Base-by-base conservation (phyloP, 257 asterid genomes). In the Ajuga chamaepitys region DNA sequence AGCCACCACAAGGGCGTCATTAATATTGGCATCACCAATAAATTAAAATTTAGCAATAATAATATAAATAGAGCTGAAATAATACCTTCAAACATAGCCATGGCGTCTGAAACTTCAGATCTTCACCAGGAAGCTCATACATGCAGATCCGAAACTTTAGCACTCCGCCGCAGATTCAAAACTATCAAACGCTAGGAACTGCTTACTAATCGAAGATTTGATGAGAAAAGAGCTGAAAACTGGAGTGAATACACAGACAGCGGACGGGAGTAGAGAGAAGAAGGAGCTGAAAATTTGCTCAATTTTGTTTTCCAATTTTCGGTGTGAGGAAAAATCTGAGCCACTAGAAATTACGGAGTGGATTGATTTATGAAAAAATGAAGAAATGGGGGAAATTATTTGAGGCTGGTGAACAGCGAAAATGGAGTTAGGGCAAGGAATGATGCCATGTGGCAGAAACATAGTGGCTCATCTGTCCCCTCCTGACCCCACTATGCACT, bases 331-430 rank as follows among this genome's bases (percentile, higher is more conserved):
- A 79, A 80, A 88, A 68, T 64, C 65, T 80, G 84, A 91, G 96
- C 98, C 98, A 91, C 96, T 58, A 87, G 72, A 64, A 72, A 64
- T 73, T 74, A 70, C 26, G n/a, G n/a, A 1, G 52, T 58, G 75
- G 77, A 66, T 65, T 64, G 46, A 51, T 57, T 54, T 25, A 14
- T n/a, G 7, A 21, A 53, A 70, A 68, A 66, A 72, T 51, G 4
- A 28, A 20, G 55, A 83, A 71, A 63, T 41, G 34, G 69, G 72
- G 61, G 58, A 42, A 47, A 70, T 68, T 63, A 78, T 74, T 79
- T 85, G 92, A 87, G 97, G 96, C 96, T 74, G 77, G 71, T 58
- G 73, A 70, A 59, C 61, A 16, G 72, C 70, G 28, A 45, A 60
- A 58, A 53, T 67, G 71, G 78, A 13, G 58, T 11, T 51, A 47